phyloP scores from a whole-genome alignment of 2,329 filamentous ascomycete genomes.

The Aspergillus novoparasiticus region DNA sequence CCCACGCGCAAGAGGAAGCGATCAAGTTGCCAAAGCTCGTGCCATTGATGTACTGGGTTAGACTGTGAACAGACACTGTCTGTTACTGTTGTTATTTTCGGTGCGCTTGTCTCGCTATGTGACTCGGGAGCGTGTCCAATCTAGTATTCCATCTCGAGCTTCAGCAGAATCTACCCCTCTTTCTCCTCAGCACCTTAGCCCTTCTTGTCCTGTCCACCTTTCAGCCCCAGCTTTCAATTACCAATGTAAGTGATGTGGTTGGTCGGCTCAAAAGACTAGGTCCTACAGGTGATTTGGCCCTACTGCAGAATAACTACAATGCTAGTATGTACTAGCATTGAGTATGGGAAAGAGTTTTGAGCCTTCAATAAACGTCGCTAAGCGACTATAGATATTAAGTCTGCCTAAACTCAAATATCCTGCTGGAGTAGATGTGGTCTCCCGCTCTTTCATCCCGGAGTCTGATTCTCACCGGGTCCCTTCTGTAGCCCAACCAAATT shows the following conservation, averaged over 20 bases:
- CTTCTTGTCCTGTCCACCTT: background rate
- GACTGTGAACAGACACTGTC: background rate
- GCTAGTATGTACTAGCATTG: background rate
- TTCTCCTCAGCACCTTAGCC: background rate
- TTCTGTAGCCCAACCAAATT: background rate
- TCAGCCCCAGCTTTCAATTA: background rate
- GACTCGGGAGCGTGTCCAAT: background rate
- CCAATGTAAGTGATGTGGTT: background rate
- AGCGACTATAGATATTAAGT: background rate
- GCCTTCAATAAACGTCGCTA: background rate
- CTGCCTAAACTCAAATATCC: background rate
- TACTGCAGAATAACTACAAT: background rate
- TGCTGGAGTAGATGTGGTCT: background rate
- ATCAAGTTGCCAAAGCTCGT: background rate
- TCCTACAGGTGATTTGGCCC: background rate
- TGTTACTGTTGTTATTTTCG: background rate
- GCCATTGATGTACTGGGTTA: background rate
- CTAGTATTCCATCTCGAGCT: background rate
- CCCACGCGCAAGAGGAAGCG: background rate
- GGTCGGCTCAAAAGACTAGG: background rate
- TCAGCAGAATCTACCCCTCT: background rate
- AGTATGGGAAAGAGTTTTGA: background rate
- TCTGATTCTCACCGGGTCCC: background rate
- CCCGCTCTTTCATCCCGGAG: background rate
- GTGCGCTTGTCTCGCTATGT: background rate